Conservation (phyloP, 805 yeast species). For the Candida schatavii region DNA sequence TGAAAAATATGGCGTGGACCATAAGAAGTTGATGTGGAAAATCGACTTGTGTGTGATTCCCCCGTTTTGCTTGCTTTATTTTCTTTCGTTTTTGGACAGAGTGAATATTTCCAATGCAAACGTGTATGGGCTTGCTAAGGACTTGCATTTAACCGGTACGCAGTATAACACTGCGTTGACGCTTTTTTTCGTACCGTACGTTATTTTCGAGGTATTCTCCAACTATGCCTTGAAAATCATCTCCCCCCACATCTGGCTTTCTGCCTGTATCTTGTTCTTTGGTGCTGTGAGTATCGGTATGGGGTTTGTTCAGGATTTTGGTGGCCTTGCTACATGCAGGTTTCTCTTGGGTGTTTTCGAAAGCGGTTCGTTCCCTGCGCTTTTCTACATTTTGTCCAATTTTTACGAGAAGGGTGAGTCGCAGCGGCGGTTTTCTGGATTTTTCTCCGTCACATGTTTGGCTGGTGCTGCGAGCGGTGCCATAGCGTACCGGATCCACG, state of each 20-base stretch:
- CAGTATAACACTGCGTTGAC: slow-evolving; percentile 66
- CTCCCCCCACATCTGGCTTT: slow-evolving; percentile 64
- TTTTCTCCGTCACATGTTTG: slow-evolving; percentile 67
- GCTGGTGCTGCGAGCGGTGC: slow-evolving; percentile 82
- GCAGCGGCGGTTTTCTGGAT: slow-evolving; percentile 65
- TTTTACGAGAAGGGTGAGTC: slow-evolving; percentile 65
- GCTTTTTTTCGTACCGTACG: slow-evolving; percentile 69
- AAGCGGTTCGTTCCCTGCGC: slow-evolving; percentile 72
- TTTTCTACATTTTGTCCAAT: slow-evolving; percentile 65
- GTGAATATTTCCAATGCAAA: slow-evolving; percentile 82
- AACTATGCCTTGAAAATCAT: slow-evolving; percentile 58
- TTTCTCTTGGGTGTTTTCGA: slow-evolving; percentile 67
- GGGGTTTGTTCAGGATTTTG: slow-evolving; percentile 61
- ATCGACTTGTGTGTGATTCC: slow-evolving; percentile 70
- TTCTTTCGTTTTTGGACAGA: slow-evolving; percentile 75
- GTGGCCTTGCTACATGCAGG: slow-evolving; percentile 59
- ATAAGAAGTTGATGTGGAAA: slow-evolving; percentile 56
- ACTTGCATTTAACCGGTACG: slow-evolving; percentile 51
- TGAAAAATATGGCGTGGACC: slow-evolving; percentile 45
- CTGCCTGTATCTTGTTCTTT: slow-evolving; percentile 56
- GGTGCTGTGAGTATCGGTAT: slow-evolving; percentile 63
- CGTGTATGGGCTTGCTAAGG: slow-evolving; percentile 62
- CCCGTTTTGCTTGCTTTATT: slow-evolving; percentile 70
- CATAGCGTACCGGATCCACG: slow-evolving; percentile 61
- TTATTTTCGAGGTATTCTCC: slow-evolving; percentile 61